These are phyloP conservation scores for Verruconis gallopava DNA, from an alignment of 2,329 filamentous ascomycete genomes.

Conservation along the genomic window DNA sequence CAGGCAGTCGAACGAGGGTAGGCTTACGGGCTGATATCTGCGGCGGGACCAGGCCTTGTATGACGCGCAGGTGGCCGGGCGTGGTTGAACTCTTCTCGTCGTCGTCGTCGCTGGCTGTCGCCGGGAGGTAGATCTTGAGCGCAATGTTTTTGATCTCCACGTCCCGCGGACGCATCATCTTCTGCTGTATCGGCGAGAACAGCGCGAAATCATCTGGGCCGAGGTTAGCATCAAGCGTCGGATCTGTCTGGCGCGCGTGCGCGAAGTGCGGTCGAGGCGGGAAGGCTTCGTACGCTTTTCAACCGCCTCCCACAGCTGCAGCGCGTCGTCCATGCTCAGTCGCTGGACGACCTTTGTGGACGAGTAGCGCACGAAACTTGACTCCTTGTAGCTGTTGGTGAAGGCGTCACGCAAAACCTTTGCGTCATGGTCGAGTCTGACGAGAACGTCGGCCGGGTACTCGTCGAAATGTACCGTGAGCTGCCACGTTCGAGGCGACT, in stretches of 20 bases:
- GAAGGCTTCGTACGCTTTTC: constrained; percentile 57
- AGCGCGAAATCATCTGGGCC: constrained; percentile 56
- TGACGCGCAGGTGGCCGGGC: constrained; percentile 33
- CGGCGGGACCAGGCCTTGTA: constrained; percentile 61
- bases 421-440: constrained; percentile 41
- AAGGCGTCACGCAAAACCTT: constrained; percentile 51
- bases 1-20: constrained; percentile 13
- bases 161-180: constrained; percentile 60
- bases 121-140: constrained; percentile 69
- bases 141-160: constrained; percentile 72
- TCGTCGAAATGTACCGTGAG: constrained; percentile 48
- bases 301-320: constrained; percentile 69
- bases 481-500: constrained; percentile 39
- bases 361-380: constrained; percentile 78
- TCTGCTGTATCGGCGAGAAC: constrained; percentile 62
- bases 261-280: too few species aligned
- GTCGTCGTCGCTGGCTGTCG: constrained; percentile 27
- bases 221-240: constrained; percentile 7
- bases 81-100: constrained; percentile 15
- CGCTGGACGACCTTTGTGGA: constrained; percentile 85
- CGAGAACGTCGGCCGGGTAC: constrained; percentile 45
- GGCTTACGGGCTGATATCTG: constrained; percentile 25
- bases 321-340: constrained; percentile 71
- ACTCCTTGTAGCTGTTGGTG: constrained; percentile 57
- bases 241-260: not conserved